A percentile compares a stretch with the other conserved stretches of the same genome.
phyloP scores from a whole-genome alignment of 2,329 filamentous ascomycete species.

The Ciborinia camelliae region DNA sequence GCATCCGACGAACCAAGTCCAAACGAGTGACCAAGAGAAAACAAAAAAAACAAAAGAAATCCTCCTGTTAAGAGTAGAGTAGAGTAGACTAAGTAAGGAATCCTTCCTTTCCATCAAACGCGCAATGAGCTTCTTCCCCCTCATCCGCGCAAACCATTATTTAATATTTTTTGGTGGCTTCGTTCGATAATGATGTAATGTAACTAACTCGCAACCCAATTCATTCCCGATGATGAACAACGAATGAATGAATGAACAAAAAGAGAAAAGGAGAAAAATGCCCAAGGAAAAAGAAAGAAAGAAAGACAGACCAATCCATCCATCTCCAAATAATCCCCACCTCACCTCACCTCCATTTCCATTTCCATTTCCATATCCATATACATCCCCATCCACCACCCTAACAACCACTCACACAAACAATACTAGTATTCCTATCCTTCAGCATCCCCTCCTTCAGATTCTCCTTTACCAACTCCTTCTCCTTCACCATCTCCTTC shows the following conservation, averaged over 20 bases:
- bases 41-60: neutral
- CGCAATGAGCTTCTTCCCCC: neutral
- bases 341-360: too few relatives aligned
- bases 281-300: neutral
- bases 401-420: constrained; percentile 6
- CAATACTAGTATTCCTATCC: neutral
- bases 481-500: neutral
- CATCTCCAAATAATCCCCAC: neutral
- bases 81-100: too few relatives aligned
- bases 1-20: too few relatives aligned
- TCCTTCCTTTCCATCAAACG: too few relatives aligned
- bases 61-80: neutral
- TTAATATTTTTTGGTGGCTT: too few relatives aligned
- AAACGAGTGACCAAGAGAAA: too few relatives aligned
- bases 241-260: too few relatives aligned
- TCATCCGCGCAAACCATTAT: too few relatives aligned
- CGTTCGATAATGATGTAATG: neutral
- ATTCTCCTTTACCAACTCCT: neutral
- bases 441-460: neutral
- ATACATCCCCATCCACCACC: neutral
- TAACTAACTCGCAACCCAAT: neutral
- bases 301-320: neutral
- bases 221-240: neutral
- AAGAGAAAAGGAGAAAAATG: too few relatives aligned
- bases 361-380: too few relatives aligned